Percentiles rank a stretch among this genome's conserved stretches.
These are phyloP conservation scores for Basidiobolus meristosporus DNA, from an alignment of 371 early-diverging fungal genomes.

Conservation along the genomic window DNA sequence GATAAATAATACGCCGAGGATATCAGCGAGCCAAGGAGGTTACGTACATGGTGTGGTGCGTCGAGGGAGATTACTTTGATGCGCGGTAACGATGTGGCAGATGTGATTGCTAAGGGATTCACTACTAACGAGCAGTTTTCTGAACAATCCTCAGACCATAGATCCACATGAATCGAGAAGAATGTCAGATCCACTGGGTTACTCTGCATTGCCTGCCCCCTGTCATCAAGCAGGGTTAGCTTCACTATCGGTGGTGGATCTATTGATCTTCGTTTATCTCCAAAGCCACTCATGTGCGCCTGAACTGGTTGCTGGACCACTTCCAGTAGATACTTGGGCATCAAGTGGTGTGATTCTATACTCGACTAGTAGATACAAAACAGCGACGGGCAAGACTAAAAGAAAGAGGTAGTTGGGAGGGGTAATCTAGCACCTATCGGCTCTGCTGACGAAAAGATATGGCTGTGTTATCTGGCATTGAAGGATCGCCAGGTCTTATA, in stretches of 20 bases:
- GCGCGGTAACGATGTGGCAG: conserved; percentile 11
- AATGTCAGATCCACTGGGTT: not conserved
- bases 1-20: conserved; percentile 40
- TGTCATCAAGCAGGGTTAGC: no score
- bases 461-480: no score
- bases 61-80: conserved; percentile 13
- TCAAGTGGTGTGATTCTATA: no score
- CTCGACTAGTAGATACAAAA: no score
- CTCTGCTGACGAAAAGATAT: no score
- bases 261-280: conserved; percentile 47
- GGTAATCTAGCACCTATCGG: no score
- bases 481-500: no score
- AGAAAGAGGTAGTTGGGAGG: no score
- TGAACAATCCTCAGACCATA: conserved; percentile 21
- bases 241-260: no score
- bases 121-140: conserved; percentile 23
- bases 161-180: conserved; percentile 16
- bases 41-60: conserved; percentile 24
- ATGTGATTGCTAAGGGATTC: conserved; percentile 21
- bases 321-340: conserved; percentile 4
- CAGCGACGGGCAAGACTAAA: no score
- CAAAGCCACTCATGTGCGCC: conserved; percentile 44
- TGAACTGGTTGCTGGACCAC: conserved; percentile 41
- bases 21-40: conserved; percentile 50
- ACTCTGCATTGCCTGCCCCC: no score